Percentiles rank a stretch among this genome's conserved stretches.
These are phyloP conservation scores for Suhomyces anneliseae DNA, from an alignment of 1,139 yeast species.

Conservation along the genomic window DNA sequence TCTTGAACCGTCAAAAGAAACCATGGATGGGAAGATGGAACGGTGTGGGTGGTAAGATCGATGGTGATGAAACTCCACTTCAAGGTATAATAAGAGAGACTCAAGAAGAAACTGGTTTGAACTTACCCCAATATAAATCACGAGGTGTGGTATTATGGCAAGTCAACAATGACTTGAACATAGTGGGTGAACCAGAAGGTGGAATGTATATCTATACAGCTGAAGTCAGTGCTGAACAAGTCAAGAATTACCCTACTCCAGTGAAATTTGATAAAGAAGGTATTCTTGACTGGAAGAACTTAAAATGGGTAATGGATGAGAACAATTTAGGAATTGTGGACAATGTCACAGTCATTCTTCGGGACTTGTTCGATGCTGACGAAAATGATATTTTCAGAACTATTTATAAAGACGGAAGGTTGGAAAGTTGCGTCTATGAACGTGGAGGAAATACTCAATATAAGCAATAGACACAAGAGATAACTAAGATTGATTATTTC, in stretches of 20 bases:
- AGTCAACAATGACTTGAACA: slow-evolving; percentile 15
- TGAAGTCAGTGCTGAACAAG: slow-evolving; percentile 27
- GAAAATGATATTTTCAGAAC: slow-evolving; percentile 25
- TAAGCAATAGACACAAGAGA: not conserved
- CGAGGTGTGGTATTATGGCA: slow-evolving; percentile 45
- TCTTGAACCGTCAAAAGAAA: slow-evolving; percentile 43
- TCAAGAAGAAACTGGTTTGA: slow-evolving; percentile 45
- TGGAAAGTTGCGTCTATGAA: slow-evolving; percentile 18
- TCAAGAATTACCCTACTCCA: slow-evolving; percentile 27
- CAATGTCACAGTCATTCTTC: slow-evolving; percentile 35
- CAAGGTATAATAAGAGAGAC: slow-evolving; percentile 47
- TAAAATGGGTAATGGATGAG: slow-evolving; percentile 39
- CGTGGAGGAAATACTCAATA: slow-evolving; percentile 15
- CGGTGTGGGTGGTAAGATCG: slow-evolving; percentile 52
- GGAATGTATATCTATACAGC: slow-evolving; percentile 48
- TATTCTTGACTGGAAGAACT: slow-evolving; percentile 45
- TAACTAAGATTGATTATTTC: no score
- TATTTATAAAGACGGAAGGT: slow-evolving; percentile 19
- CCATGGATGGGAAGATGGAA: slow-evolving; percentile 59
- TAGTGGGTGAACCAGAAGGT: slow-evolving; percentile 25
- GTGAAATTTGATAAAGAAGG: slow-evolving; percentile 36
- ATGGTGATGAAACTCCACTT: slow-evolving; percentile 34
- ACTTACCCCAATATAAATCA: slow-evolving; percentile 24
- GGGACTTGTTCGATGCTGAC: slow-evolving; percentile 24
- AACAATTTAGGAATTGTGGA: slow-evolving; percentile 48